Evolutionary conservation across 345 rosid species (phyloP), one percentile per base, ranked within the genome.

Genomic region (Cardamine chenopodiifolia): DNA sequence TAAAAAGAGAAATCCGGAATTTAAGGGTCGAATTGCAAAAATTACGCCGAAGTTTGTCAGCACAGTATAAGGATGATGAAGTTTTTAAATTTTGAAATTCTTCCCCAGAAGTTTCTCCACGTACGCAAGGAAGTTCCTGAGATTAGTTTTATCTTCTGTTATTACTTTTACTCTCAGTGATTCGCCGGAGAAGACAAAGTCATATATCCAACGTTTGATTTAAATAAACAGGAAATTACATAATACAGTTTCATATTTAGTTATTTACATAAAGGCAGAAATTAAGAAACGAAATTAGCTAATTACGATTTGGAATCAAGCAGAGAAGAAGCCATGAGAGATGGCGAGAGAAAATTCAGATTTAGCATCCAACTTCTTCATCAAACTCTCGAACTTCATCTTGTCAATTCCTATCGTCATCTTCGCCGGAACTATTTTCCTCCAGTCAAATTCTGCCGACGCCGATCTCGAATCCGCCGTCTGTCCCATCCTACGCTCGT

Each of bases 301-400:
- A 57, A 57, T 11, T 40, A 53, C 37, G 48, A 58, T 20, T 23
- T 7, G 19, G 20, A 50, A 61, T 77, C 37, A 78, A 66, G 81
- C 70, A 72, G 77, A 78, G 68, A 78, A 72, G 55, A 72, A 25
- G 62, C 77, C 68, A n/a, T 66, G 45, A 10, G 77, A 71, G 49
- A 71, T 66, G 35, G 80, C 76, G 7, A 58, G 35, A 49, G 73
- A 76, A 59, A 71, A 71, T n/a, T 71, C 10, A 71, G 81, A 71
- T 32, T 78, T 78, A 39, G 73, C 58, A 0, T 71, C 81, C 6
- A 66, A 66, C 35, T 58, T 65, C 64, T 71, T 71, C 73, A 64
- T 71, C 18, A 78, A 58, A 65, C 31, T 66, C 49, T 58, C 77
- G 3, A 78, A 31, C 73, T 78, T 77, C 72, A 58, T 39, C 77